phyloP scores from a whole-genome alignment of 2,329 filamentous ascomycete species.

The Pseudogymnoascus sp. region DNA sequence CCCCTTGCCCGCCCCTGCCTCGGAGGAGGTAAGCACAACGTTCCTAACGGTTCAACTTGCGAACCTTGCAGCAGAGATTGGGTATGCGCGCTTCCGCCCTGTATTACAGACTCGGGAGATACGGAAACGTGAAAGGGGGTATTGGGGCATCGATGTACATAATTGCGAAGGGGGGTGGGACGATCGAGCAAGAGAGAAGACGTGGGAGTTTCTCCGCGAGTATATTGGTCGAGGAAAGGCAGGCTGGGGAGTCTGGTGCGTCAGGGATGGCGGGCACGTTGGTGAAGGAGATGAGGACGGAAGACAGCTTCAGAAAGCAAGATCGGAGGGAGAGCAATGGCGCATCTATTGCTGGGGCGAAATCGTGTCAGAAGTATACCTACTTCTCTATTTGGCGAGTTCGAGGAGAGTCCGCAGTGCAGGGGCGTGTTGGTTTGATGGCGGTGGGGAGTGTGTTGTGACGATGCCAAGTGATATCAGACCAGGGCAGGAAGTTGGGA shows the following conservation, averaged over 20 bases:
- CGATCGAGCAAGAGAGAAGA: slow-evolving; percentile 37
- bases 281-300: background rate
- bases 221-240: slow-evolving; percentile 51
- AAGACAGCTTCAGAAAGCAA: background rate
- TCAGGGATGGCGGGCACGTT: slow-evolving; percentile 22
- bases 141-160: slow-evolving; percentile 58
- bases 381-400: slow-evolving; percentile 68
- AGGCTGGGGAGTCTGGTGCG: slow-evolving; percentile 62
- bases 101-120: slow-evolving; percentile 40
- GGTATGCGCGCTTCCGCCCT: slow-evolving; percentile 49
- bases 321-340: slow-evolving; percentile 17
- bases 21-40: slow-evolving; percentile 39
- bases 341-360: slow-evolving; percentile 72
- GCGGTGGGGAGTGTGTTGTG: slow-evolving; percentile 48
- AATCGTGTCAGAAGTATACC: slow-evolving; percentile 63
- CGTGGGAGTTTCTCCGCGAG: slow-evolving; percentile 57
- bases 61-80: slow-evolving; percentile 46
- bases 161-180: slow-evolving; percentile 45
- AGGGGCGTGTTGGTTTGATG: slow-evolving; percentile 60
- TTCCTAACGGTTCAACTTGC: slow-evolving; percentile 50
- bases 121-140: slow-evolving; percentile 61
- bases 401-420: slow-evolving; percentile 51
- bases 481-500: background rate
- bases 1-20: slow-evolving; percentile 46
- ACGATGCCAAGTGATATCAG: slow-evolving; percentile 39